Evolutionary conservation across 2,329 filamentous ascomycete species (phyloP).

Genomic region (Exophiala spinifera): DNA sequence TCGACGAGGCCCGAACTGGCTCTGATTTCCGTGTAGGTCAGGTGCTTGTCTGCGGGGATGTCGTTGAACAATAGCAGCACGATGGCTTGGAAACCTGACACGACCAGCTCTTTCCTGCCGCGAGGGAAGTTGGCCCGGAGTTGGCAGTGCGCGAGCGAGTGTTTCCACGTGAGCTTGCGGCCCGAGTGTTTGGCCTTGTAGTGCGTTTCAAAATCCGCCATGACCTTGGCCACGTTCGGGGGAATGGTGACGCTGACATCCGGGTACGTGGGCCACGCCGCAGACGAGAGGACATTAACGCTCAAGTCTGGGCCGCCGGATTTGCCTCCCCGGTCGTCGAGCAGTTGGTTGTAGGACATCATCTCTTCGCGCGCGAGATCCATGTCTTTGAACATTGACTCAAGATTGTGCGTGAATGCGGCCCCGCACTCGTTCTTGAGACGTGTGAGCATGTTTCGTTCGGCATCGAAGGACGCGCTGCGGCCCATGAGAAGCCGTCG

Average conservation of each 20-base stretch:
- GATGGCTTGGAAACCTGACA: constrained; percentile 88
- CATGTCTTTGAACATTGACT: constrained; percentile 99
- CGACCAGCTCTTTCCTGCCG: constrained; percentile 80
- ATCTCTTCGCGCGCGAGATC: constrained; percentile 92
- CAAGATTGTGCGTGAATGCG: constrained; percentile 92
- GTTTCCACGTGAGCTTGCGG: constrained; percentile 84
- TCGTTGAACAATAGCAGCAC: constrained; percentile 89
- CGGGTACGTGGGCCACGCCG: constrained; percentile 89
- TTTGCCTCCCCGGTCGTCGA: constrained; percentile 58
- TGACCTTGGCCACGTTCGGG: constrained; percentile 67
- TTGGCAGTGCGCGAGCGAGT: constrained; percentile 85
- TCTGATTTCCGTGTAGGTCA: constrained; percentile 74
- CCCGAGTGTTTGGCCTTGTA: constrained; percentile 90
- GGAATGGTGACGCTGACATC: constrained; percentile 75
- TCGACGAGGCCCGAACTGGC: constrained; percentile 71
- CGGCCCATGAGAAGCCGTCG: constrained; percentile 84
- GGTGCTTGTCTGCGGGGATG: constrained; percentile 57
- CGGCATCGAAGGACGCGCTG: constrained; percentile 90
- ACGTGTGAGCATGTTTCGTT: constrained; percentile 90
- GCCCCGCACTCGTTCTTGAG: constrained; percentile 91
- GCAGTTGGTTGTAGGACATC: constrained; percentile 73
- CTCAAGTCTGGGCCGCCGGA: constrained; percentile 63
- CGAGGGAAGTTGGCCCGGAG: constrained; percentile 76
- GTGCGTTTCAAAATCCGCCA: constrained; percentile 76
- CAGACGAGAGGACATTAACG: constrained; percentile 85